These are phyloP conservation scores for Phialophora tarda DNA, from an alignment of 2,329 filamentous ascomycete genomes.

Conservation along the genomic window DNA sequence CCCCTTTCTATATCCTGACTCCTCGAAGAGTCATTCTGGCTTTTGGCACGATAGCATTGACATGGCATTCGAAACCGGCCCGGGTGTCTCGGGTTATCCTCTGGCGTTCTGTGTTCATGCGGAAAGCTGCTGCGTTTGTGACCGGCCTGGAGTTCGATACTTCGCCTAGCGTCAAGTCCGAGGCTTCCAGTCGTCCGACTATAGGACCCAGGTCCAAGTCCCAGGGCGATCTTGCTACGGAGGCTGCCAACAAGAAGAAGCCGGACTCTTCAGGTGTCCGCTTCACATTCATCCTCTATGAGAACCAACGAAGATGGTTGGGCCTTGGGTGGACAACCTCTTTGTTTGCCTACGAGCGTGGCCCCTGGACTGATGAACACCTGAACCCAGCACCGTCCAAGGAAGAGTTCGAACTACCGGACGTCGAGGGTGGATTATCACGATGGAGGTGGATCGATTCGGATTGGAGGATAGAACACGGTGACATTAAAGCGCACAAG, in stretches of 20 bases:
- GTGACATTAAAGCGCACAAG: conserved; percentile 45
- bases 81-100: conserved; percentile 84
- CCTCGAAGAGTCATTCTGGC: conserved; percentile 82
- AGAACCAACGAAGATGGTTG: conserved; percentile 95
- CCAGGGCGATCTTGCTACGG: conserved; percentile 54
- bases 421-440: conserved; percentile 67
- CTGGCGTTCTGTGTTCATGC: conserved; percentile 82
- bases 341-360: conserved; percentile 86
- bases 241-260: conserved; percentile 53
- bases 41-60: conserved; percentile 82
- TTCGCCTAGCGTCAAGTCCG: conserved; percentile 45
- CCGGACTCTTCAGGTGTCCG: conserved; percentile 75
- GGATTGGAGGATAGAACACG: conserved; percentile 84
- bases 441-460: conserved; percentile 85
- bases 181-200: conserved; percentile 40
- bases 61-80: conserved; percentile 89
- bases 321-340: conserved; percentile 94
- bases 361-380: conserved; percentile 95
- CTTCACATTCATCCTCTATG: conserved; percentile 95
- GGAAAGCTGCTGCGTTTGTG: conserved; percentile 70
- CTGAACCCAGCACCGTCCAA: conserved; percentile 78
- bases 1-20: conserved; percentile 83
- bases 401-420: conserved; percentile 72
- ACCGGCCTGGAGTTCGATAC: conserved; percentile 77
- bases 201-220: conserved; percentile 40